Base-by-base conservation (phyloP, 306 rosid genomes). In the Prunus campanulata region DNA sequence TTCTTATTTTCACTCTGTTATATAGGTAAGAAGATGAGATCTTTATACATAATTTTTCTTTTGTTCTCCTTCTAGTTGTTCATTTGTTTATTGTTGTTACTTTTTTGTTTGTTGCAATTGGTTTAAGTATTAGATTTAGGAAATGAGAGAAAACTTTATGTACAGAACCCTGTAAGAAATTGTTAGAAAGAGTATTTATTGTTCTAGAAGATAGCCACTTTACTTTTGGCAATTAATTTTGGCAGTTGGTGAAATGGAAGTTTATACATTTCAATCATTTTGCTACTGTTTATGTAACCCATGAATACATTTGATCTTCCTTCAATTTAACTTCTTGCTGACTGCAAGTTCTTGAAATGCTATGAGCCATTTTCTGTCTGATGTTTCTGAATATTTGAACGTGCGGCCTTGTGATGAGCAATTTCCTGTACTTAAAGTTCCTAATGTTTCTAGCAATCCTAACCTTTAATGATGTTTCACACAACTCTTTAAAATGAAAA, bases 21-120 rank as follows among this genome's bases (percentile, higher is more conserved):
- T 32, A 56, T 82, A 82, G 87, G 83, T 85, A 80, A 87, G 74
- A 85, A 70, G 86, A 64, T 73, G 42, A 71, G 78, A 42, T 79
- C 79, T 81, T 69, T 56, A 65, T 29, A 70, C 82, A 49, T 55
- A 39, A 18, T 63, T 74, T 65, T 68, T 77, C 72, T 65, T 68
- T 77, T 57, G 24, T 50, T 20, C 29, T 65, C 42, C 3, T 52
- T 16, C 11, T 46, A 76, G 46, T 5, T 77, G 55, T 55, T 74
- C 42, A 51, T 29, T 47, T 54, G 52, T 74, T 32, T 46, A 8
- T 60, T 75, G 8, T 60, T 80, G 6, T 39, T 11, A 44, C 20
- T 32, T 51, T 27, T 27, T 67, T 5, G 6, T 24, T 60, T 66
- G 60, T 66, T 52, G 39, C 54, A 61, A 8, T 65, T 61, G 68